Percentiles rank a stretch among this genome's conserved stretches.
Evolutionary conservation across 176 grass and related monocot genomes (phyloP).

Genomic region (Bolboschoenus planiculmis): DNA sequence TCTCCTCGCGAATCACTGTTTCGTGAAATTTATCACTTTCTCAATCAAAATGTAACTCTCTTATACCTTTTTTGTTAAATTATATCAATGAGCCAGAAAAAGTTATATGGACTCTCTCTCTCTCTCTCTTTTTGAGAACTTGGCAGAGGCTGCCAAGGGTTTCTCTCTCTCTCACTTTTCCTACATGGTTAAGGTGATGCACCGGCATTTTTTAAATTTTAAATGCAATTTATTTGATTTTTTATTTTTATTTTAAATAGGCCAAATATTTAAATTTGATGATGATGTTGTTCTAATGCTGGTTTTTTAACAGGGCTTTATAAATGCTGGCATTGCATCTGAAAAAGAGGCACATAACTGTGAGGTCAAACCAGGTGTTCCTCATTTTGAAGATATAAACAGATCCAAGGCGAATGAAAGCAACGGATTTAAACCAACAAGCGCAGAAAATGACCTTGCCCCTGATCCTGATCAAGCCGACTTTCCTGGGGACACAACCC

Average conservation of each 20-base stretch:
- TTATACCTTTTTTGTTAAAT: neutral
- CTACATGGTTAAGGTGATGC: neutral
- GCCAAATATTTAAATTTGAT: neutral
- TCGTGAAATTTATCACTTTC: slow-evolving; percentile 80
- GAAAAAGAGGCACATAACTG: slow-evolving; percentile 22
- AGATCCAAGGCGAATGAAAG: slow-evolving; percentile 32
- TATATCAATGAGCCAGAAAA: neutral
- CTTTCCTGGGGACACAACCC: slow-evolving; percentile 13
- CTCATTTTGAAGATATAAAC: slow-evolving; percentile 37
- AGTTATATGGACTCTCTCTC: neutral
- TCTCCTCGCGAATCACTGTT: slow-evolving; percentile 41
- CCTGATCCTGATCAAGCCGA: slow-evolving; percentile 25
- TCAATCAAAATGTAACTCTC: slow-evolving; percentile 83
- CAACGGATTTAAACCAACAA: slow-evolving; percentile 28
- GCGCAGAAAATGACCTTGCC: slow-evolving; percentile 29
- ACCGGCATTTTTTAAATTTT: neutral
- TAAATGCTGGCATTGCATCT: slow-evolving; percentile 93
- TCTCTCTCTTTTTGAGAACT: no score
- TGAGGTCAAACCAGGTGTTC: neutral
- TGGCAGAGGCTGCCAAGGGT: no score
- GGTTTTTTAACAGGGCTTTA: slow-evolving; percentile 56
- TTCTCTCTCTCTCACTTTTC: neutral
- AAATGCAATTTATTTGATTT: neutral
- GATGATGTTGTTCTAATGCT: neutral
- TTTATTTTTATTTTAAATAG: neutral